phyloP scores from a whole-genome alignment of 495 filamentous ascomycete species.

The Bombardia bombarda region DNA sequence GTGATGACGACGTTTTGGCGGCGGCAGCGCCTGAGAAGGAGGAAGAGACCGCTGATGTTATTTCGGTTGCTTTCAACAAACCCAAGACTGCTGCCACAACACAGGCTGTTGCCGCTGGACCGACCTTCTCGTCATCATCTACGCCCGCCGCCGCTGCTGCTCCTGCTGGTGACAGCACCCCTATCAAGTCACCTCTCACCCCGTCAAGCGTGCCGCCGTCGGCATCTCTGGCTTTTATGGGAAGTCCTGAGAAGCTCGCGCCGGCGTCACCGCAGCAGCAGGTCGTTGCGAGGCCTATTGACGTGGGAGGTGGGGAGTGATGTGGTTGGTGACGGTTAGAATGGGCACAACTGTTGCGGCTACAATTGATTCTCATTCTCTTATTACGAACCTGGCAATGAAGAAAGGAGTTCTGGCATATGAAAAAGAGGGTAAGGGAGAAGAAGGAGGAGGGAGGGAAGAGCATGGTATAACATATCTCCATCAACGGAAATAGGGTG shows the following conservation, averaged over 20 bases:
- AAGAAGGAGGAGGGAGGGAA: not conserved
- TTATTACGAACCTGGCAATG: not conserved
- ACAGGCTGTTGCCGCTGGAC: not conserved
- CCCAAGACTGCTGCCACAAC: not conserved
- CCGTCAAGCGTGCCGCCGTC: slow-evolving; percentile 19
- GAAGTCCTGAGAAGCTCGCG: slow-evolving; percentile 41
- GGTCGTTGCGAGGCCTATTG: slow-evolving; percentile 22
- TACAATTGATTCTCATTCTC: not conserved
- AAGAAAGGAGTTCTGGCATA: slow-evolving; percentile 8
- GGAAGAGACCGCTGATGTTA: slow-evolving; percentile 19
- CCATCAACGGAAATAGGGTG: not conserved
- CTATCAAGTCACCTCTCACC: slow-evolving; percentile 12
- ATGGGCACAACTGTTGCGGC: not conserved
- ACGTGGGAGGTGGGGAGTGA: slow-evolving; percentile 4
- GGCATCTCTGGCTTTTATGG: slow-evolving; percentile 41
- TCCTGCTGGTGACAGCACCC: not conserved
- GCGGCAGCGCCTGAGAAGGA: slow-evolving; percentile 14
- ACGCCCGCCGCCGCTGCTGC: not conserved
- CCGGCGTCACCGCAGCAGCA: slow-evolving; percentile 5
- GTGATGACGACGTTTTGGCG: slow-evolving; percentile 3
- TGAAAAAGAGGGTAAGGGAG: not conserved
- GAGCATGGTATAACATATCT: no score
- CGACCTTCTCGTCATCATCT: not conserved
- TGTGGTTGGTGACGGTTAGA: slow-evolving; percentile 4
- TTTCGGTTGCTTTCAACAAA: slow-evolving; percentile 18